These are phyloP conservation scores for Pulveroboletus sp. DNA, from an alignment of 1,284 basidiomycete genomes.

Conservation along the genomic window DNA sequence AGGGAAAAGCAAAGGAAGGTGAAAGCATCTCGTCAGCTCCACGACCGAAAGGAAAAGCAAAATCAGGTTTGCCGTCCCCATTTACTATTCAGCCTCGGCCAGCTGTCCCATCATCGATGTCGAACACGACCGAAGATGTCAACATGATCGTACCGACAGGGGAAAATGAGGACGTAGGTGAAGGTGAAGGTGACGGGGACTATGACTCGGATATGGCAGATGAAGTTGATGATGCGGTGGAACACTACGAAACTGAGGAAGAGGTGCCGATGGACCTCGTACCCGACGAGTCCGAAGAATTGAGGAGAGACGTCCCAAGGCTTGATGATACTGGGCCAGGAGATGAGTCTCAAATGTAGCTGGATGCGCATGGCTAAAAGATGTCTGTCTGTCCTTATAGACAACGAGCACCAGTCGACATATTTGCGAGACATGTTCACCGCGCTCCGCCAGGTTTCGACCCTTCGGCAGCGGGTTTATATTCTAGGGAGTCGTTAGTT, in stretches of 20 bases:
- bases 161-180: constrained; percentile 30
- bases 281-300: constrained; percentile 40
- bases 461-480: too few relatives aligned
- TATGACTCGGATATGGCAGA: constrained; percentile 32
- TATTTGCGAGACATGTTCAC: not conserved
- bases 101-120: constrained; percentile 20
- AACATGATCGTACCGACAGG: constrained; percentile 19
- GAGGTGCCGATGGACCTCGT: constrained; percentile 36
- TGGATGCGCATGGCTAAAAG: not conserved
- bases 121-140: constrained; percentile 23
- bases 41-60: constrained; percentile 42
- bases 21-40: constrained; percentile 26
- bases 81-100: constrained; percentile 35
- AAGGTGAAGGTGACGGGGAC: constrained; percentile 34
- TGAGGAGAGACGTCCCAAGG: constrained; percentile 32
- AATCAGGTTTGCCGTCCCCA: constrained; percentile 31
- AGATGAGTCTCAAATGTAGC: constrained; percentile 12
- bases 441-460: not conserved
- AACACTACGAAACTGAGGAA: constrained; percentile 38
- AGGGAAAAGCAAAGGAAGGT: constrained; percentile 34
- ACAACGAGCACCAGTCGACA: not conserved
- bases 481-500: too few relatives aligned
- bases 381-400: not conserved
- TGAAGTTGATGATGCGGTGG: constrained; percentile 34
- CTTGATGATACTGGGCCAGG: constrained; percentile 27